phyloP scores from a whole-genome alignment of 116 monocot species.

The Thalassia testudinum region DNA sequence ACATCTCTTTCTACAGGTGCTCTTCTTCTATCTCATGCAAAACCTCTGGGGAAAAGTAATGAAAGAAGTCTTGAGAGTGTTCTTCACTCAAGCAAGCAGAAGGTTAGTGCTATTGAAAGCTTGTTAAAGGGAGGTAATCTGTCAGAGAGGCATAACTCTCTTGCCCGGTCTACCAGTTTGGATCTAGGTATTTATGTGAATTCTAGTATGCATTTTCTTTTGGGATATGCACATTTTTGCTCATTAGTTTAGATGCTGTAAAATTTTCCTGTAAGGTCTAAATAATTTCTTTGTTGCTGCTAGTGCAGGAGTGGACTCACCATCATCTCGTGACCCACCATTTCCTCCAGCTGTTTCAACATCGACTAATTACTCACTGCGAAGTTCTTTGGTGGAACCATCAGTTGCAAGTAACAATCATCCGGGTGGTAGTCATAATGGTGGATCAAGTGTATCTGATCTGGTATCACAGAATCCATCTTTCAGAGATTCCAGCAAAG shows the following conservation, averaged over 20 bases:
- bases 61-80: slow-evolving; percentile 90
- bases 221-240: too few species aligned
- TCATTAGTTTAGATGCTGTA: neutral
- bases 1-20: slow-evolving; percentile 32
- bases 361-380: slow-evolving; percentile 27
- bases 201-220: too few species aligned
- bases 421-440: slow-evolving; percentile 31
- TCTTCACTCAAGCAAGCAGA: slow-evolving; percentile 84
- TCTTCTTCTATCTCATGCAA: slow-evolving; percentile 36
- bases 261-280: neutral
- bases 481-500: slow-evolving; percentile 31
- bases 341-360: slow-evolving; percentile 48
- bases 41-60: slow-evolving; percentile 31
- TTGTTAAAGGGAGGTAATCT: slow-evolving; percentile 67
- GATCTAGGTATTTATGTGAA: slow-evolving; percentile 64
- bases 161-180: slow-evolving; percentile 52
- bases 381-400: slow-evolving; percentile 38
- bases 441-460: slow-evolving; percentile 38
- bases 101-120: slow-evolving; percentile 95
- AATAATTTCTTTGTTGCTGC: slow-evolving; percentile 22
- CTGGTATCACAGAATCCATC: slow-evolving; percentile 28
- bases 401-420: slow-evolving; percentile 24
- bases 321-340: slow-evolving; percentile 77
- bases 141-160: slow-evolving; percentile 46
- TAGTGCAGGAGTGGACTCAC: slow-evolving; percentile 92